Base-by-base conservation (phyloP, 306 rosid genomes). In the Prunus salicina region DNA sequence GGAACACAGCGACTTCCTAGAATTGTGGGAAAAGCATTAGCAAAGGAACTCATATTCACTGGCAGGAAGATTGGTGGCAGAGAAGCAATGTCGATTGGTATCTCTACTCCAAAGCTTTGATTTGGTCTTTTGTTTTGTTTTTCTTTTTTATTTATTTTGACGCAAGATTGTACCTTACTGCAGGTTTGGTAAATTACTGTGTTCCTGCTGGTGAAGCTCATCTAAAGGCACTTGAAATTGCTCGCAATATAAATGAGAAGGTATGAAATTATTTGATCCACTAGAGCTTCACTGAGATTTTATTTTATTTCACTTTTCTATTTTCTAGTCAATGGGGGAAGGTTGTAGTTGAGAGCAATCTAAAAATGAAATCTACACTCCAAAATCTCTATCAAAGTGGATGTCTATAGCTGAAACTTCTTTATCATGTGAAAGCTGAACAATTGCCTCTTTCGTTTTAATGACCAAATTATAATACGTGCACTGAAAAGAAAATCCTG, bases 1-100 rank as follows among this genome's bases (percentile, higher is more conserved):
- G 99, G 96, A 77, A 90, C 99, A 1, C 95, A 89, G 46, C 84
- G 93, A 67, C 89, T 95, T 67, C 97, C 99, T 74, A 90, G 97
- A 87, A 79, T 95, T 82, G 84, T 92, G 71, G 97, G 99, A 77
- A 86, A 77, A 80, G 89, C 97, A 57, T 61, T 81, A 41, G 97
- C 99, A 65, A 89, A 89, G 90, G 97, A 95, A 74, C 90, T 95
- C 76, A 89, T 95, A 80, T 86, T 78, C 71, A 95, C 97, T 6
- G 92, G 97, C 78, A 87, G 89, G 81, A 89, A 73, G 89, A 76
- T 95, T 89, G 70, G 82, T 64, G 87, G 93, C 75, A 76, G 61
- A 58, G 92, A 88, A 82, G 99, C 99, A 15, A 64, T 92, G 79
- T 88, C 97, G 24, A 77, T 95, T 52, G 99, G 99, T 95, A 82